These are phyloP conservation scores for Penicilliopsis zonata DNA, from an alignment of 495 filamentous ascomycete species.

Conservation along the genomic window DNA sequence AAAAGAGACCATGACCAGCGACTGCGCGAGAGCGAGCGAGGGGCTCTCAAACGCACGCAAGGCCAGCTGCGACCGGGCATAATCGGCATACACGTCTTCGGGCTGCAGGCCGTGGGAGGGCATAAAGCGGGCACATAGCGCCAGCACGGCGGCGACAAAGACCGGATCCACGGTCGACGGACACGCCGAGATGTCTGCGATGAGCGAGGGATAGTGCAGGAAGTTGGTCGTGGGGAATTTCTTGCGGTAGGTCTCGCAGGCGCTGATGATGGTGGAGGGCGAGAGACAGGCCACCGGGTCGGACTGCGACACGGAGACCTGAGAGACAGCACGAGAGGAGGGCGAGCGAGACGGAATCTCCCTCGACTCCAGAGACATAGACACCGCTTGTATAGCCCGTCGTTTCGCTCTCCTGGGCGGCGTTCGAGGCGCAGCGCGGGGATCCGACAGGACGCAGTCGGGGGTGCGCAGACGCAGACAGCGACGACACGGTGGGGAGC, in stretches of 20 bases:
- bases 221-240: conserved; percentile 33
- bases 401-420: conserved; percentile 6
- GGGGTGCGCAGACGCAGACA: conserved; percentile 16
- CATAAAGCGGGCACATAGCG: conserved; percentile 30
- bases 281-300: conserved; percentile 18
- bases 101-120: conserved; percentile 12
- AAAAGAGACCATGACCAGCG: conserved; percentile 28
- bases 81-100: conserved; percentile 24
- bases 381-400: conserved; percentile 4
- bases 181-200: conserved; percentile 26
- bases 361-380: conserved; percentile 1
- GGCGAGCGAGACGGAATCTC: no score
- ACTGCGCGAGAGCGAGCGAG: conserved; percentile 29
- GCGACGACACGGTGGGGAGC: conserved; percentile 26
- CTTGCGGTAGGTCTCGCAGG: conserved; percentile 28
- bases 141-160: conserved; percentile 27
- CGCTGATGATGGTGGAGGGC: conserved; percentile 21
- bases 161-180: conserved; percentile 24
- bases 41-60: conserved; percentile 27
- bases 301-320: background rate
- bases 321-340: background rate
- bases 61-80: conserved; percentile 24
- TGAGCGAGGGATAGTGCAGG: conserved; percentile 31
- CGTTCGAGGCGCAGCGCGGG: conserved; percentile 7
- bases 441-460: conserved; percentile 21